Evolutionary conservation across 352 stramenopile genomes (phyloP).

Genomic region (Pythium utonaiense): DNA sequence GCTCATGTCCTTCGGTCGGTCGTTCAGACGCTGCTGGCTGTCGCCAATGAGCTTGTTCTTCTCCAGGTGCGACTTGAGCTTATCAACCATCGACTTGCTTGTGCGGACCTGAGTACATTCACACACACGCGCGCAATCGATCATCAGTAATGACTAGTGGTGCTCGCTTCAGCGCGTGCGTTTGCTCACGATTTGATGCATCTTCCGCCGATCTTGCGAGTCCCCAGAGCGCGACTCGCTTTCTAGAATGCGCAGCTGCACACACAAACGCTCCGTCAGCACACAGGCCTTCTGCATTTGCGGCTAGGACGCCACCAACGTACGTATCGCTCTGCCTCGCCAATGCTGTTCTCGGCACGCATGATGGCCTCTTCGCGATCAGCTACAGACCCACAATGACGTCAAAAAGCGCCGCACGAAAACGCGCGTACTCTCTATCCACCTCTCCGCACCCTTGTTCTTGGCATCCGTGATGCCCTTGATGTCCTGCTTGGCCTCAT

Average conservation of each 20-base stretch:
- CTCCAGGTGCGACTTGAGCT: slow-evolving; percentile 81
- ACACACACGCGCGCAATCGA: too few relatives aligned
- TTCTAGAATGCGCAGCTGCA: slow-evolving; percentile 75
- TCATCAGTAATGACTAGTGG: background rate
- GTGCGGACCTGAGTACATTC: slow-evolving; percentile 43
- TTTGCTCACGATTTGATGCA: slow-evolving; percentile 71
- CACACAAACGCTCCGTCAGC: background rate
- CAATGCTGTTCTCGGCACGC: slow-evolving; percentile 65
- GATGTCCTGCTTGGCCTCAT: slow-evolving; percentile 73
- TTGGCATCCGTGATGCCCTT: slow-evolving; percentile 49
- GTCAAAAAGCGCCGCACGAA: background rate
- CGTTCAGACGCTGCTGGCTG: slow-evolving; percentile 59
- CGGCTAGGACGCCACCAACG: background rate
- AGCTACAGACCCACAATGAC: slow-evolving; percentile 27
- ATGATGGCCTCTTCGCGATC: slow-evolving; percentile 47
- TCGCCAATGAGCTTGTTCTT: slow-evolving; percentile 71
- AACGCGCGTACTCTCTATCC: background rate
- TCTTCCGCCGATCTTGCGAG: slow-evolving; percentile 73
- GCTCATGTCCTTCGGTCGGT: slow-evolving; percentile 36
- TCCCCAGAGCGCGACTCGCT: slow-evolving; percentile 75
- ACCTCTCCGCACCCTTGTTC: slow-evolving; percentile 13
- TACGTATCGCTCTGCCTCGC: slow-evolving; percentile 76
- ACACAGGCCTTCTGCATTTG: background rate
- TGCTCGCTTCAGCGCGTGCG: too few relatives aligned
- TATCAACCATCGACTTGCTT: slow-evolving; percentile 83